Evolutionary conservation across 257 asterid species (phyloP), one percentile per base, ranked within the genome.

Genomic region (Galeopsis tetrahit): DNA sequence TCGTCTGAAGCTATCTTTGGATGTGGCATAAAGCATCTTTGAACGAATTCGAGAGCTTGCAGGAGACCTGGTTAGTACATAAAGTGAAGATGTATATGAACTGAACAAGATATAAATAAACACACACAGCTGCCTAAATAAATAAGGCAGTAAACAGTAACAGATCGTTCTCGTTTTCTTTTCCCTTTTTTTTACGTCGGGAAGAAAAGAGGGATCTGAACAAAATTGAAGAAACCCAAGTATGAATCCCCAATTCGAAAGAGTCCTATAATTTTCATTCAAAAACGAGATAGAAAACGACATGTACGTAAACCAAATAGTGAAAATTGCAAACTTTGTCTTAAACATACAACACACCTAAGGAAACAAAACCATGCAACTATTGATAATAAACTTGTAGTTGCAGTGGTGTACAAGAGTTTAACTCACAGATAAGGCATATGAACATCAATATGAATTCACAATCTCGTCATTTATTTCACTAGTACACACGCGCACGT

Each of bases 21-120:
- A 79, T 44, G 80, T 79, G 1, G 88, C 86, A 40, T 84, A 81
- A 4, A 84, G 69, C 88, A 81, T 81, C 82, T 81, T 84, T 4
- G 86, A 74, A 55, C 88, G 84, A 70, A 81, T 79, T 55, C 83
- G 68, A 0, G 86, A 84, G 9, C 36, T 77, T 53, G 62, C 82
- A n/a, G 88, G 88, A 21, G 28, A 21, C 28, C 28, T 21, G 28
- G 1, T 21, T 21, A 21, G 28, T 21, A 21, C 28, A 21, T 1
- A 49, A n/a, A n/a, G 4, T 49, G 57, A 49, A 49, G 8, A 49
- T 10, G 4, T 44, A 44, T 44, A 10, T 44, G n/a, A 4, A 49
- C 21, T 46, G 13, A 46, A 46, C 11, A 17, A n/a, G 56, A 48
- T 48, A 48, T 6, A 49, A 3, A 46, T 46, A 46, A 3, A 46